These are phyloP conservation scores for Globisporangium heterothallicum DNA, from an alignment of 352 stramenopile species.

Conservation along the genomic window DNA sequence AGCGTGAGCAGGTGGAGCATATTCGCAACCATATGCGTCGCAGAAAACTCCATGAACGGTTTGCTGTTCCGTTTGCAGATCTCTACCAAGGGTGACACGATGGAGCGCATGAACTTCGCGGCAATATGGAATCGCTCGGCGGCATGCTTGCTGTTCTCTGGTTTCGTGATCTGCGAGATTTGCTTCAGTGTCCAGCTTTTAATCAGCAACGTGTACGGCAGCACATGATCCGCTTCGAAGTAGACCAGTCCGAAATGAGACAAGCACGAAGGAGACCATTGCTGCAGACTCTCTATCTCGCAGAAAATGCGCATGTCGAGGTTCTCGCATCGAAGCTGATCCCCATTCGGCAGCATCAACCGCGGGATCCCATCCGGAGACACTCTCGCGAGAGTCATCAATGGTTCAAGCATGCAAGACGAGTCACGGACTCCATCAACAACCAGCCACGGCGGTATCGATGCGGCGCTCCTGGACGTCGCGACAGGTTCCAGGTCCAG, in stretches of 20 bases:
- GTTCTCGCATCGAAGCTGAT: conserved; percentile 40
- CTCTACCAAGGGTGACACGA: conserved; percentile 41
- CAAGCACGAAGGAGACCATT: conserved; percentile 49
- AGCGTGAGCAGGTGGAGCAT: conserved; percentile 33
- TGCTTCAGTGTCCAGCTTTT: conserved; percentile 48
- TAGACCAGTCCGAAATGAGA: conserved; percentile 56
- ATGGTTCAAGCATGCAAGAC: conserved; percentile 31
- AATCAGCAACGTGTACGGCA: conserved; percentile 62
- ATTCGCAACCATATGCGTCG: conserved; percentile 39
- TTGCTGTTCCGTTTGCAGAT: conserved; percentile 43
- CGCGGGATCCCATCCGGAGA: conserved; percentile 13
- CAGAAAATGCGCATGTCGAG: conserved; percentile 42
- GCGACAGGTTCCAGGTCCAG: neutral
- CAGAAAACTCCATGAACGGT: conserved; percentile 32
- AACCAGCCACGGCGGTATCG: conserved; percentile 46
- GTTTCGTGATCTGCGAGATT: conserved; percentile 13
- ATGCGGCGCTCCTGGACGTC: neutral
- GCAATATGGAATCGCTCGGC: conserved; percentile 18
- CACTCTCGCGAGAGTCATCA: conserved; percentile 23
- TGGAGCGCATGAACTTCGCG: conserved; percentile 40
- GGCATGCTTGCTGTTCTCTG: neutral
- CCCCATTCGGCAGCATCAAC: conserved; percentile 46
- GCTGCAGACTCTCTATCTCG: conserved; percentile 38
- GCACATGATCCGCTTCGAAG: conserved; percentile 36
- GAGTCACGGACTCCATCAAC: conserved; percentile 39